Base-by-base conservation (phyloP, 2,329 filamentous ascomycete species). In the Fusarium sulawesiense region DNA sequence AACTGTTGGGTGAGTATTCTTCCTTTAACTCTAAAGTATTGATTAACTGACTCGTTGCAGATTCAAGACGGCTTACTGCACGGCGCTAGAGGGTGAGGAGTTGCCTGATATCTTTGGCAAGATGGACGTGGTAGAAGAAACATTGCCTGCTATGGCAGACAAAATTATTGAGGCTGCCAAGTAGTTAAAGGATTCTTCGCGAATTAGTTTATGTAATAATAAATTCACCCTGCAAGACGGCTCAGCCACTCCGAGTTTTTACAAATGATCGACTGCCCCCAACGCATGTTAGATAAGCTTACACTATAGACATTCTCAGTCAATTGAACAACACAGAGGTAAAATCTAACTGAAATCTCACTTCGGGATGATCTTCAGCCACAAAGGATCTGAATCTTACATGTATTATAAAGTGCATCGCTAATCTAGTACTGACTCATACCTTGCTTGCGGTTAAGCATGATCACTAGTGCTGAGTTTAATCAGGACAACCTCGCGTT, bases 181-280 rank as follows among this genome's bases (percentile, higher is more conserved):
- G 30, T 68, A 60, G 47, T 77, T 73, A 4, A 6, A 11, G 25
- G 10, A 25, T 21, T 37, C 4, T 14, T 29, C 11, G 1, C 18
- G 14, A 44, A 18, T 16, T 25, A 44, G 16, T 7, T 5, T 23
- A 6, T 23, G 20, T 11, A 44, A 25, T 44, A 16, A 25, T 44
- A 11, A 23, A 7, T 12, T 6, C 20, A 16, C 12, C 21, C 5
- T 25, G 1, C 6, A 44, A 44, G 3, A 44, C 9, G 12, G 1
- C 23, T 25, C 10, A 49, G 20, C 20, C 47, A 49, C 29, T 34
- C 47, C 20, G 47, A 49, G 7, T 13, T 34, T n/a, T 49, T 11
- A 34, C 29, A 49, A 34, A 49, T 23, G 29, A 37, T 50, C 47
- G 12, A 14, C 20, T 1, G 3, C 12, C 3, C 2, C 11, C 5